These are phyloP conservation scores for Pistacia vera DNA, from an alignment of 345 rosid genomes.

Conservation along the genomic window DNA sequence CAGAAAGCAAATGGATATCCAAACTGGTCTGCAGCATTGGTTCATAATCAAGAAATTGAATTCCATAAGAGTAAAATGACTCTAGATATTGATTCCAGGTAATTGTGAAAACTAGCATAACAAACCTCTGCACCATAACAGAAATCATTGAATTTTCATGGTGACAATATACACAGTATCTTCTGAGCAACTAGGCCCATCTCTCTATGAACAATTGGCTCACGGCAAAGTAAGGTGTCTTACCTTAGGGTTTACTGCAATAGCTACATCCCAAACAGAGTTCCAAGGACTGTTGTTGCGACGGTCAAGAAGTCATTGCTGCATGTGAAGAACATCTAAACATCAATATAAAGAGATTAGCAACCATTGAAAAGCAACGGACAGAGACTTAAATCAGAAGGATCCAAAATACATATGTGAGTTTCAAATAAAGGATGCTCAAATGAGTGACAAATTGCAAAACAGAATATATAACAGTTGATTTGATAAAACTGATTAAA, in stretches of 20 bases:
- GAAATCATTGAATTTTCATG: not conserved
- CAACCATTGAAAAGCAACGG: slow-evolving; percentile 3
- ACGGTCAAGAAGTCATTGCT: slow-evolving; percentile 85
- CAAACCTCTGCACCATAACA: not conserved
- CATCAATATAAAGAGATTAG: slow-evolving; percentile 16
- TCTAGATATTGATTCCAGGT: not conserved
- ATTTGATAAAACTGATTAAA: too few relatives aligned
- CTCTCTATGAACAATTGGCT: not conserved
- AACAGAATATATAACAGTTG: not conserved
- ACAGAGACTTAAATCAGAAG: not conserved
- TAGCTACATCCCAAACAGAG: slow-evolving; percentile 91
- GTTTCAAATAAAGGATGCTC: not conserved
- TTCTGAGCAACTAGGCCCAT: slow-evolving; percentile 1
- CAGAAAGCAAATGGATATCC: too few relatives aligned
- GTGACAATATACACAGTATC: not conserved
- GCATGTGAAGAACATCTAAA: slow-evolving; percentile 30
- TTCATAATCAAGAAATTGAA: not conserved
- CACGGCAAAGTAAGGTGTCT: slow-evolving; percentile 7
- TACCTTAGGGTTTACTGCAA: slow-evolving; percentile 95
- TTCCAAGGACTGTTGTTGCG: slow-evolving; percentile 96
- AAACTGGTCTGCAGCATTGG: too few relatives aligned
- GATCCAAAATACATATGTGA: not conserved
- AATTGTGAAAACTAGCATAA: not conserved
- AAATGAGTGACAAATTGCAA: not conserved
- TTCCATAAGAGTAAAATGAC: not conserved